Base-by-base conservation (phyloP, 768 basidiomycete species). In the Leccinum pellstonianum region DNA sequence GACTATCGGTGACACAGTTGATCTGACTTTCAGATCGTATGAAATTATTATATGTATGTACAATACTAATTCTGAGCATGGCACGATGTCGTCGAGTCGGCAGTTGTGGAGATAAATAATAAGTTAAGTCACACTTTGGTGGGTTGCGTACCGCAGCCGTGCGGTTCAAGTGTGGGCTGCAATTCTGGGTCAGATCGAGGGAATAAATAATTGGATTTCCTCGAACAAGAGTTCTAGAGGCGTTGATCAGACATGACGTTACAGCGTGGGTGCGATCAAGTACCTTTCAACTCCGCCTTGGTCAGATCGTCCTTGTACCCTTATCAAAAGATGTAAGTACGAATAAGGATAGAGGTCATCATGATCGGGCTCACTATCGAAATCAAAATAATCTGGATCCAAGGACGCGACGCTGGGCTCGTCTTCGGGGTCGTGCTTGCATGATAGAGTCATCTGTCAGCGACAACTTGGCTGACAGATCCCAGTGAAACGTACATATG, bases 341-440 rank as follows among this genome's bases (percentile, higher is more conserved):
- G 59, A 54, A 56, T 5, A 12, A 25, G 14, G 14, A 38, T 12
- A 7, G 54, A 53, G 27, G 41, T 46, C 27, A 38, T 47, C 51
- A 52, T 35, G 43, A 41, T 46, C 9, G 21, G 15, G 74, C 87
- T 73, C 69, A 89, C 86, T 78, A 72, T 97, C 94, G 68, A 95
- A 96, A 65, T 93, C 89, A 73, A 97, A 97, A 75, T 95, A 97
- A 49, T 84, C 82, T 0, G 92, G 85, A 68, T 87, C 87, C 49
- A 97, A 82, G 10, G 91, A 87, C 46, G 84, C 80, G n/a, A 89
- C 87, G 29, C 78, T 78, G 2, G 95, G 95, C 69, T 97, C 95
- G 69, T 97, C 95, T 55, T 91, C 88, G 2, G 93, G 87, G 70
- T 94, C 93, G 66, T 93, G 91, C 86, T 89, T 27, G 61, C 56